Evolutionary conservation across 176 grass and related monocot genomes (phyloP).

Genomic region (Ensete ventricosum): DNA sequence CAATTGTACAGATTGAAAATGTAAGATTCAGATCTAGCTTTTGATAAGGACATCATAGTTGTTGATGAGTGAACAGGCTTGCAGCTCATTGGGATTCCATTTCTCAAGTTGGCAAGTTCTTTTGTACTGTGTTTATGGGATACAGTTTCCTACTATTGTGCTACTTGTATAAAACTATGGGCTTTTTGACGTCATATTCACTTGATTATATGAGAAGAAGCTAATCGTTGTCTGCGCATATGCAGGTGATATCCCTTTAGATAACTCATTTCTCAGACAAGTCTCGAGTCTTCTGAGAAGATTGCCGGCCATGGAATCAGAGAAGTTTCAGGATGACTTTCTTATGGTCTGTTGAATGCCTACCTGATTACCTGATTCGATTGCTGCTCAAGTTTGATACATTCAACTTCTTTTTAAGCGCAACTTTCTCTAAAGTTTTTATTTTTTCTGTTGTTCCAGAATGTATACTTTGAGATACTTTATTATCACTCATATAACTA

Average conservation of each 20-base stretch:
- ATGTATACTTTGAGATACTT: neutral
- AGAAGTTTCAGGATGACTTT: constrained; percentile 97
- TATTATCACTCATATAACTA: neutral
- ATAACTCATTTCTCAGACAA: constrained; percentile 94
- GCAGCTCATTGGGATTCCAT: neutral
- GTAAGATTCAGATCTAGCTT: too few species aligned
- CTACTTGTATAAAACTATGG: neutral
- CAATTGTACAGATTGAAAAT: too few species aligned
- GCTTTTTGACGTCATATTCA: neutral
- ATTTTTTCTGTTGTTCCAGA: neutral
- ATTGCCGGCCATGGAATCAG: constrained; percentile 80
- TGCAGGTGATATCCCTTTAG: constrained; percentile 65
- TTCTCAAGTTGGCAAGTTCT: neutral
- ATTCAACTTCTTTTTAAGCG: constrained; percentile 4
- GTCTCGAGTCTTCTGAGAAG: constrained; percentile 93
- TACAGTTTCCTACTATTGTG: neutral
- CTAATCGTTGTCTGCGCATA: neutral
- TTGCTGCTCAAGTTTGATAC: neutral
- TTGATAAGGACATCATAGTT: neutral
- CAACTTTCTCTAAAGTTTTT: neutral
- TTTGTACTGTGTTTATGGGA: neutral
- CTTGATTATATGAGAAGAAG: neutral
- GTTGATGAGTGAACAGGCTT: neutral
- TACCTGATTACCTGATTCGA: neutral
- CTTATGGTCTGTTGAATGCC: constrained; percentile 52